Percentiles rank a stretch among this genome's conserved stretches.
phyloP scores from a whole-genome alignment of 2,329 filamentous ascomycete genomes.

The Zalaria sp. region DNA sequence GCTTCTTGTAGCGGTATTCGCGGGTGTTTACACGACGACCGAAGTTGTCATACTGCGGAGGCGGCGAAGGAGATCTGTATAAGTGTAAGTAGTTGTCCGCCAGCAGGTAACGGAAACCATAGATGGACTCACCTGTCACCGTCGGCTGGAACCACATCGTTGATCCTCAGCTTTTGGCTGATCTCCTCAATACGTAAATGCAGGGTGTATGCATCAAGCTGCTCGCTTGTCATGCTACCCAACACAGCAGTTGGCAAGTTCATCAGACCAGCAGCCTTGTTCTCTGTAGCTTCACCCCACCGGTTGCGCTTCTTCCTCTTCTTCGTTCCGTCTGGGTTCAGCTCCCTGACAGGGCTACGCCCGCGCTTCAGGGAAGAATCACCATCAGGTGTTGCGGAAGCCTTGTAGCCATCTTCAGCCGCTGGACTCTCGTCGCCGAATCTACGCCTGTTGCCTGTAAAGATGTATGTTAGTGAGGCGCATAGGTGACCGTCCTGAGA shows the following conservation, averaged over 20 bases:
- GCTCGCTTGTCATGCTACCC: constrained; percentile 95
- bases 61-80: constrained; percentile 76
- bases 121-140: constrained; percentile 66
- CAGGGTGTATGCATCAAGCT: constrained; percentile 91
- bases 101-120: constrained; percentile 6
- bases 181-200: constrained; percentile 98
- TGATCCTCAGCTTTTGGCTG: constrained; percentile 96
- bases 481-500: background rate
- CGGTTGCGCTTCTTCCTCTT: constrained; percentile 97
- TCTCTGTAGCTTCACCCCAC: constrained; percentile 94
- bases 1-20: constrained; percentile 96
- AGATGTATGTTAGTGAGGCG: background rate
- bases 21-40: constrained; percentile 98
- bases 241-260: constrained; percentile 91
- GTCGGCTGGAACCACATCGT: constrained; percentile 95
- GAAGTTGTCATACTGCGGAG: constrained; percentile 98
- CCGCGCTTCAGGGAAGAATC: constrained; percentile 58
- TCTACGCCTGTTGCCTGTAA: constrained; percentile 58
- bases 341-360: constrained; percentile 59
- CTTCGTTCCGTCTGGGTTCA: constrained; percentile 56
- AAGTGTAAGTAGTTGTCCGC: constrained; percentile 1
- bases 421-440: constrained; percentile 49
- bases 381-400: constrained; percentile 27
- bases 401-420: constrained; percentile 19
- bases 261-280: constrained; percentile 97